Conservation (phyloP, 371 early-diverging fungal species). For the Catenaria anguillulae region DNA sequence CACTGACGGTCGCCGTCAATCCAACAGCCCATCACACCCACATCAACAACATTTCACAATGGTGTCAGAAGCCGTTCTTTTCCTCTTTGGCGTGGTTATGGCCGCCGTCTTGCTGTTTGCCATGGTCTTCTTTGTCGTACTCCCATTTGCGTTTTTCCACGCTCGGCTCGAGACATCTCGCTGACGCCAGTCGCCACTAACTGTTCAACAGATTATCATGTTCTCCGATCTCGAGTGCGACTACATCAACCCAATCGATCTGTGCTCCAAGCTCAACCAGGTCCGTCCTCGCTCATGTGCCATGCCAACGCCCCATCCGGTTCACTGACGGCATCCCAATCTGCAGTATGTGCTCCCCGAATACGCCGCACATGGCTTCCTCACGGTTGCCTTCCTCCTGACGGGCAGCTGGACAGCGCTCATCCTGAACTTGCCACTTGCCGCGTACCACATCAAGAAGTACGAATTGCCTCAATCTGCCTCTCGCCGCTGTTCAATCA, state of each 20-base stretch:
- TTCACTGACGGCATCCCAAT: too few relatives aligned
- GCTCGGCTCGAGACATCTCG: too few relatives aligned
- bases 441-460: constrained; percentile 72
- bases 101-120: constrained; percentile 76
- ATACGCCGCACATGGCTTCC: constrained; percentile 62
- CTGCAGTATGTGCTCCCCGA: constrained; percentile 83
- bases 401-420: constrained; percentile 76
- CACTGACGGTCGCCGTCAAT: too few relatives aligned
- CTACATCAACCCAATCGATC: constrained; percentile 96
- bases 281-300: too few relatives aligned
- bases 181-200: too few relatives aligned
- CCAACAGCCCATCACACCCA: too few relatives aligned
- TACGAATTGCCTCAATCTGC: constrained; percentile 21
- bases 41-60: too few relatives aligned
- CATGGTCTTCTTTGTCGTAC: constrained; percentile 80
- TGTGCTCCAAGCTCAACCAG: constrained; percentile 87
- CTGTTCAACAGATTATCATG: constrained; percentile 75
- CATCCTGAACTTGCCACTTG: constrained; percentile 68
- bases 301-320: too few relatives aligned
- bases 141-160: too few relatives aligned
- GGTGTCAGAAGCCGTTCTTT: constrained; percentile 60
- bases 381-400: constrained; percentile 65
- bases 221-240: constrained; percentile 90
- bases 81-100: constrained; percentile 78
- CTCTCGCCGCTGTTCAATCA: not conserved